Evolutionary conservation across 805 yeast species (phyloP).

Genomic region (Debaryomyces castellii): DNA sequence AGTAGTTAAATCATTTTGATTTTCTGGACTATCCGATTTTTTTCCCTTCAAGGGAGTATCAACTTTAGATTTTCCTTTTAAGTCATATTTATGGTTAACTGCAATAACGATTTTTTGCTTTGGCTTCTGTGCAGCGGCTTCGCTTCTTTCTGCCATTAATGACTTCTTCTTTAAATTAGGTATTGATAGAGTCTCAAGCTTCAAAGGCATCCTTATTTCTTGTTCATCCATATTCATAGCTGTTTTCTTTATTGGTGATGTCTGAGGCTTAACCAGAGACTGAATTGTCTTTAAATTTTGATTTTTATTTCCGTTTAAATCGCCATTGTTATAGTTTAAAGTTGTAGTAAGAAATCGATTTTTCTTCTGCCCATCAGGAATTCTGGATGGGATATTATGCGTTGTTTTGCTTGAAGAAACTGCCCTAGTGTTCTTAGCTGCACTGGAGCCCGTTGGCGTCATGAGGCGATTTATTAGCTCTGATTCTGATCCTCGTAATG

Average conservation of each 20-base stretch:
- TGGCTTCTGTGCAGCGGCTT: conserved; percentile 23
- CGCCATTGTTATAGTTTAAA: conserved; percentile 30
- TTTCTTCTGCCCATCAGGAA: conserved; percentile 13
- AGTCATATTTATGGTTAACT: conserved; percentile 18
- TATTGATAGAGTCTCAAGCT: conserved; percentile 14
- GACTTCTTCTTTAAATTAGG: conserved; percentile 27
- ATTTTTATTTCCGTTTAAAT: conserved; percentile 14
- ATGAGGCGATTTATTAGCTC: conserved; percentile 19
- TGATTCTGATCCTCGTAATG: conserved; percentile 6
- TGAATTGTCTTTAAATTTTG: conserved; percentile 9
- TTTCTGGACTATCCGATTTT: not conserved
- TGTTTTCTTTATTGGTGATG: conserved; percentile 13
- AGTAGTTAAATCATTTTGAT: no score
- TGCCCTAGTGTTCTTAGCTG: conserved; percentile 19
- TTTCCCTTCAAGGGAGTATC: not conserved
- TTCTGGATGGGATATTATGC: conserved; percentile 2
- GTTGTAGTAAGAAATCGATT: conserved; percentile 37
- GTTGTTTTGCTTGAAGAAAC: not conserved
- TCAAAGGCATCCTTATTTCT: conserved; percentile 9
- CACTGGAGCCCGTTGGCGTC: conserved; percentile 31
- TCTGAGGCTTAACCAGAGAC: conserved; percentile 9
- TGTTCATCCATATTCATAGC: conserved; percentile 6
- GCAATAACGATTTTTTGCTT: conserved; percentile 27
- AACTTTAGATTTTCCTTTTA: not conserved
- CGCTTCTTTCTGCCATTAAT: conserved; percentile 26